Base-by-base conservation (phyloP, 2,329 filamentous ascomycete genomes). In the Ceratocystis colombiana region DNA sequence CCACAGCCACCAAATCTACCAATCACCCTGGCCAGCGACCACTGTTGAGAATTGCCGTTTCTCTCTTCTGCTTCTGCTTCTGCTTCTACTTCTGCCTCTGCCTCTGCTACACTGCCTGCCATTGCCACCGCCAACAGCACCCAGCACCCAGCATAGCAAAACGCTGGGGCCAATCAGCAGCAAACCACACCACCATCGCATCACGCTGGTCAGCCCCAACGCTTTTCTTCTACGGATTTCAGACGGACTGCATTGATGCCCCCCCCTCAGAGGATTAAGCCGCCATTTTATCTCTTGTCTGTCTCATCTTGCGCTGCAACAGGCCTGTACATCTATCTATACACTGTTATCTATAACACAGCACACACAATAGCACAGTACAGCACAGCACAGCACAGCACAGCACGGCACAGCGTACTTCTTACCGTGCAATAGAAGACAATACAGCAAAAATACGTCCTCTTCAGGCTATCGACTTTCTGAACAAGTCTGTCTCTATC, bases 401-500 rank as follows among this genome's bases (percentile, higher is more conserved):
- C 25, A 33, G 30, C 30, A 6, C 30, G 7, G 8, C 33, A 37
- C 33, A 37, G 33, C 33, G 33, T 37, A 10, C 33, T 10, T 37
- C 8, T 10, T 37, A 10, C 17, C 46, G 46, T 50, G 46, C 20
- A 22, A 30, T 30, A 30, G 5, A 30, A 30, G 30, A 30, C 30
- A 30, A 30, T 30, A 30, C 5, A 33, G 33, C 33, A 33, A 33
- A 5, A 33, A 8, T 28, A 30, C 50, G 5, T 57, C 4, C 22
- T 28, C 22, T 17, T 30, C 46, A 63, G 57, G 45, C 37, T 67
- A 48, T 61, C 20, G 62, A 65, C 61, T 45, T 55, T 41, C 41
- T 63, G 57, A 10, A 28, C 10, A 67, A 65, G 44, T 65, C 63
- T 48, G 63, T 62, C 64, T 41, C 30, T 45, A 44, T 59, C 67